Conservation (phyloP, 2,329 filamentous ascomycete species). For the Hypoxylon sp. region DNA sequence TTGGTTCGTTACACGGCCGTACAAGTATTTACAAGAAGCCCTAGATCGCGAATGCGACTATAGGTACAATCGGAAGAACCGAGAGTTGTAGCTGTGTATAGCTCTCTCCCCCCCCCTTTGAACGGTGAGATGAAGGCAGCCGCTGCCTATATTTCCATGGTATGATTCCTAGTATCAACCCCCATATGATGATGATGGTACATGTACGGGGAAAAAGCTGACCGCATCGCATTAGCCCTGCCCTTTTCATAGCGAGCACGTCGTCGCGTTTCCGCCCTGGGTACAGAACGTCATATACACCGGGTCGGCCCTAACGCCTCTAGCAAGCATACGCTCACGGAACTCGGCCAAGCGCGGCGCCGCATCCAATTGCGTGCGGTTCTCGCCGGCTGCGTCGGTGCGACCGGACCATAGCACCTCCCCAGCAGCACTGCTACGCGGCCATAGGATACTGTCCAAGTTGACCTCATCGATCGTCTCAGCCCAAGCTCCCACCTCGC, state of each 20-base stretch:
- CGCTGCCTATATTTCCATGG: not conserved
- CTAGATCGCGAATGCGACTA: not conserved
- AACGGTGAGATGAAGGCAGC: not conserved
- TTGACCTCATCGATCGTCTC: constrained; percentile 83
- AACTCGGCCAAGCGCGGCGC: constrained; percentile 78
- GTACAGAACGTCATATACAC: constrained; percentile 81
- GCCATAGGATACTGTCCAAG: constrained; percentile 82
- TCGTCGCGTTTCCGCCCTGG: constrained; percentile 64
- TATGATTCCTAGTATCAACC: not conserved
- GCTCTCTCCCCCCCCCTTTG: not conserved
- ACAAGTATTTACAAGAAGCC: not conserved
- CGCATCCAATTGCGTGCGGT: constrained; percentile 77
- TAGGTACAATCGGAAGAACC: not conserved
- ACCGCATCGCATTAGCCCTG: not conserved
- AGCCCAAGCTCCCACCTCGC: constrained; percentile 84
- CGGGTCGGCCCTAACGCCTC: constrained; percentile 72
- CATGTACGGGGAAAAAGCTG: not conserved
- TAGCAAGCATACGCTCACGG: constrained; percentile 78
- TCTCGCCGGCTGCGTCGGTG: constrained; percentile 72
- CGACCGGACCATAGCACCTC: constrained; percentile 85
- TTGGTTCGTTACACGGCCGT: not conserved
- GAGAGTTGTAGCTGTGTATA: not conserved
- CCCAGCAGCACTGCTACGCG: constrained; percentile 76
- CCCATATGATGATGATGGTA: not conserved
- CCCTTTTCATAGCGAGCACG: constrained; percentile 20